A percentile compares a stretch with the other conserved stretches of the same genome.
These are phyloP conservation scores for Saksenaea vasiformis DNA, from an alignment of 371 early-diverging fungal genomes.

Conservation along the genomic window DNA sequence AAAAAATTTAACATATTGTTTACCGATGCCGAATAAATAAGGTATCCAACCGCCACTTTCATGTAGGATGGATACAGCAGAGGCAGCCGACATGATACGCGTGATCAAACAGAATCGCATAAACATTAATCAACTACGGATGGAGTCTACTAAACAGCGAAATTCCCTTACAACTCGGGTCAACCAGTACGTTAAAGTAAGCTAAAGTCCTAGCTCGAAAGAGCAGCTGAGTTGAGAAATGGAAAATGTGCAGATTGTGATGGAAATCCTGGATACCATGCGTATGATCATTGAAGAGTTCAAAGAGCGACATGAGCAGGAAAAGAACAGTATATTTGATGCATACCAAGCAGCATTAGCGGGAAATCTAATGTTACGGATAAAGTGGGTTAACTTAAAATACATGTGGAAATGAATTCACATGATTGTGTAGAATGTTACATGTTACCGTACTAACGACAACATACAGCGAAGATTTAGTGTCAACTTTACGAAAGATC, in stretches of 20 bases:
- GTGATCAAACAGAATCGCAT: background rate
- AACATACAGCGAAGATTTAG: constrained; percentile 11
- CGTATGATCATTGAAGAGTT: constrained; percentile 10
- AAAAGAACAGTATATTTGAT: constrained; percentile 14
- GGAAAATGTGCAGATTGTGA: background rate
- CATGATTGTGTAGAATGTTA: constrained; percentile 5
- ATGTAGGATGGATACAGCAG: background rate
- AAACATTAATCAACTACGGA: background rate
- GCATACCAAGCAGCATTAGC: constrained; percentile 14
- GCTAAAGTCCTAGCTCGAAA: background rate
- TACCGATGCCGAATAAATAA: background rate
- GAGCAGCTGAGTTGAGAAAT: background rate
- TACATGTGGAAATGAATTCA: background rate
- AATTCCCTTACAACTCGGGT: background rate
- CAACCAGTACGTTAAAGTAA: constrained; percentile 11
- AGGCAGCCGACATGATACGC: background rate
- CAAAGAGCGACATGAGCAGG: constrained; percentile 1
- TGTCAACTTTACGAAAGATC: constrained; percentile 8
- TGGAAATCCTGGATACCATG: constrained; percentile 15
- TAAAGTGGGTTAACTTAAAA: constrained; percentile 10
- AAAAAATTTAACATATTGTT: background rate
- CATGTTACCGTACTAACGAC: constrained; percentile 8
- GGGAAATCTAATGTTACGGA: constrained; percentile 11
- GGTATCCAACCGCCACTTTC: background rate
- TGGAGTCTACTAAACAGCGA: background rate